phyloP scores from a whole-genome alignment of 75 land plant genomes.

The Pinus tabuliformis region DNA sequence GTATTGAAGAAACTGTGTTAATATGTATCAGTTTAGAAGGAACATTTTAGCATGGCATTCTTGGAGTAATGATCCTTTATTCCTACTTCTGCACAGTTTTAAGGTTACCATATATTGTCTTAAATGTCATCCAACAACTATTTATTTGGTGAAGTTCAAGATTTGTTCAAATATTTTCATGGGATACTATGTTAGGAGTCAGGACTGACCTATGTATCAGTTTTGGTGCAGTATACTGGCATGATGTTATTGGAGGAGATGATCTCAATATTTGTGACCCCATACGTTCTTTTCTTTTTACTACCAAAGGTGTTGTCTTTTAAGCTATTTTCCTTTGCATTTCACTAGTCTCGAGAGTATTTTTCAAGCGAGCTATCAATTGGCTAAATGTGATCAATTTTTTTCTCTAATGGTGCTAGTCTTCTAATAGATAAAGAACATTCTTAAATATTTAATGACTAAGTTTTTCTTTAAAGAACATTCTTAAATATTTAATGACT shows the following conservation, averaged over 20 bases:
- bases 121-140: not conserved
- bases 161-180: not conserved
- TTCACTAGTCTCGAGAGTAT: not conserved
- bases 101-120: not conserved
- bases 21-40: not conserved
- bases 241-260: slow-evolving; percentile 93
- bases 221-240: slow-evolving; percentile 78
- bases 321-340: slow-evolving; percentile 7
- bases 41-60: not conserved
- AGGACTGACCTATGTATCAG: slow-evolving; percentile 10
- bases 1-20: not conserved
- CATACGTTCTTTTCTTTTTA: slow-evolving; percentile 65
- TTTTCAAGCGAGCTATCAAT: not conserved
- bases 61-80: not conserved
- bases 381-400: not conserved
- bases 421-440: too few relatives aligned
- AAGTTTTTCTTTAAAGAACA: slow-evolving; percentile 2
- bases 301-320: slow-evolving; percentile 64
- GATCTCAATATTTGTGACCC: slow-evolving; percentile 92
- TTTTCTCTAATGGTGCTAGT: too few relatives aligned
- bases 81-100: not conserved
- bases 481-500: not conserved
- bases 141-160: not conserved
- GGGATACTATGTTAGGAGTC: not conserved
- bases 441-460: not conserved